A percentile compares a stretch with the other conserved stretches of the same genome.
phyloP scores from a whole-genome alignment of 106 monocot genomes.

The Allium fistulosum region DNA sequence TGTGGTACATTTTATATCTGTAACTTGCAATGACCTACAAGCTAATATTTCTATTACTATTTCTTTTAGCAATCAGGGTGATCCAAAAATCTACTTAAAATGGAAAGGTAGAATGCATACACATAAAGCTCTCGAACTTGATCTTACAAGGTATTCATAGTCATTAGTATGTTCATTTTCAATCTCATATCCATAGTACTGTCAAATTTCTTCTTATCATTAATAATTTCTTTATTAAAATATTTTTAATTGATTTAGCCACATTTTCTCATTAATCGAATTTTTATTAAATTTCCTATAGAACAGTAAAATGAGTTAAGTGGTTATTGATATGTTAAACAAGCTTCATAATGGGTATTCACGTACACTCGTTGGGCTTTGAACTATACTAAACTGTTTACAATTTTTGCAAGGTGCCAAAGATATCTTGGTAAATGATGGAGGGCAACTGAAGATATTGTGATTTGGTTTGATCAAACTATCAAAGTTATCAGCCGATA shows the following conservation, averaged over 20 bases:
- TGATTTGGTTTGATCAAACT: slow-evolving; percentile 75
- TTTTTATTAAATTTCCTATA: no score
- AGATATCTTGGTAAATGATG: slow-evolving; percentile 86
- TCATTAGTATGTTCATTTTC: no score
- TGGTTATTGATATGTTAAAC: neutral
- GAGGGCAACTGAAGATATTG: slow-evolving; percentile 65
- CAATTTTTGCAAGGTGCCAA: slow-evolving; percentile 90
- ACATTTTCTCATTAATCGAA: no score
- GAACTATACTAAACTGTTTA: slow-evolving; percentile 50
- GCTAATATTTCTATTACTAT: neutral
- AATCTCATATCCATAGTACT: no score
- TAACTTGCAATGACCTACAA: neutral
- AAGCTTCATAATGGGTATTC: slow-evolving; percentile 1
- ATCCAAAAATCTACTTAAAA: slow-evolving; percentile 61
- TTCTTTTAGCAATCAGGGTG: slow-evolving; percentile 38
- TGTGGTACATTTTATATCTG: no score
- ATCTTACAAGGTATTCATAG: slow-evolving; percentile 62
- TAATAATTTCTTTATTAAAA: neutral
- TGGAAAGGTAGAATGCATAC: slow-evolving; percentile 57
- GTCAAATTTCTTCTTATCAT: no score
- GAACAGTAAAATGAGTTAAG: no score
- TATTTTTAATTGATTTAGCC: neutral
- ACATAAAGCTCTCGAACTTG: slow-evolving; percentile 70
- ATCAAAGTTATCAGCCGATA: slow-evolving; percentile 38
- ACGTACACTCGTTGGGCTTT: slow-evolving; percentile 6